These are phyloP conservation scores for Alternaria burnsii DNA, from an alignment of 2,329 filamentous ascomycete species.

Conservation along the genomic window DNA sequence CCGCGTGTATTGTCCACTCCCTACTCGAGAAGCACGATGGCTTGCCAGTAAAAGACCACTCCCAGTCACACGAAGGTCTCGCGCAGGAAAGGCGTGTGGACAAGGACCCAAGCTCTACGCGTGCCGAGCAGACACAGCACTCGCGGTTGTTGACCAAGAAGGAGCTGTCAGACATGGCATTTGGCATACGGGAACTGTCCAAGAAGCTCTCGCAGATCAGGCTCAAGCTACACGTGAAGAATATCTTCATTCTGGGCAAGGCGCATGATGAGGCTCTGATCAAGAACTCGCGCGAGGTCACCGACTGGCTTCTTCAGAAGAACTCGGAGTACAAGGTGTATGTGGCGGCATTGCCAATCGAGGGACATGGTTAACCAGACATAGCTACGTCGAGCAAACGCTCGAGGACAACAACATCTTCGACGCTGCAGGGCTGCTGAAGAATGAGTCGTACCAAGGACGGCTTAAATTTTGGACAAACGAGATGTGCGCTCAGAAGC, in stretches of 20 bases:
- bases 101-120: constrained; percentile 50
- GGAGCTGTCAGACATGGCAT: constrained; percentile 95
- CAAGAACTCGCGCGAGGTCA: constrained; percentile 76
- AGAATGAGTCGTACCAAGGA: constrained; percentile 64
- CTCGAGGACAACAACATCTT: constrained; percentile 77
- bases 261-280: constrained; percentile 86
- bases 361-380: constrained; percentile 5
- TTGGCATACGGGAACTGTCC: constrained; percentile 90
- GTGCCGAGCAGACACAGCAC: constrained; percentile 55
- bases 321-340: constrained; percentile 79
- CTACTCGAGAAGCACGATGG: constrained; percentile 61
- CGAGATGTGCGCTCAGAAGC: constrained; percentile 76
- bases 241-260: constrained; percentile 89
- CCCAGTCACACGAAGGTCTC: constrained; percentile 45
- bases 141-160: constrained; percentile 90
- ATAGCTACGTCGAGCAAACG: constrained; percentile 75
- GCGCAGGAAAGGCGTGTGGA: constrained; percentile 52
- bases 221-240: constrained; percentile 80
- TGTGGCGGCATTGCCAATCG: constrained; percentile 17
- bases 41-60: constrained; percentile 29
- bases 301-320: constrained; percentile 80
- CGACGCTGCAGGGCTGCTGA: constrained; percentile 72
- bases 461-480: constrained; percentile 85
- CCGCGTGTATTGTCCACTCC: constrained; percentile 69
- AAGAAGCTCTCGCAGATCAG: constrained; percentile 84